Evolutionary conservation across 2,329 filamentous ascomycete species (phyloP).

Genomic region (Fusarium sororula): DNA sequence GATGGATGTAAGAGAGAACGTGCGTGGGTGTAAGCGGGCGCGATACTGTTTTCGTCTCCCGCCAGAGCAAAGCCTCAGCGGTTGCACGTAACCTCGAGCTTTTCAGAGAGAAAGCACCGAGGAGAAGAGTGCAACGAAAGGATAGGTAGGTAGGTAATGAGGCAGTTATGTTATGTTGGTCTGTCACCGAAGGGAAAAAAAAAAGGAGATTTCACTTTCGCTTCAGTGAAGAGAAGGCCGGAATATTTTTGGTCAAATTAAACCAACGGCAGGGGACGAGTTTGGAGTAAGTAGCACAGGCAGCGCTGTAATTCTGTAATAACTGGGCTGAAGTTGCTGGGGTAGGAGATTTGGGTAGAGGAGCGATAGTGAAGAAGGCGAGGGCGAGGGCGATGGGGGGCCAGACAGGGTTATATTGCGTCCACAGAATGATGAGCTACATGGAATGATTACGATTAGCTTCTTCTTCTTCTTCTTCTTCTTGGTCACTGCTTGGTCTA

Average conservation of each 20-base stretch:
- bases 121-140: background rate
- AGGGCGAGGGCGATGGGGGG: conserved; percentile 1
- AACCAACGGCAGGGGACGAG: conserved; percentile 20
- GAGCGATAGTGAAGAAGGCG: background rate
- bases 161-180: background rate
- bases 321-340: conserved; percentile 14
- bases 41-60: conserved; percentile 37
- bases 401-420: conserved; percentile 36
- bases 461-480: background rate
- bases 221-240: conserved; percentile 14
- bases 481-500: conserved; percentile 31
- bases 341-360: conserved; percentile 11
- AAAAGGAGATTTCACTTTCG: conserved; percentile 30
- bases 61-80: conserved; percentile 29
- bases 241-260: conserved; percentile 36
- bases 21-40: conserved; percentile 34
- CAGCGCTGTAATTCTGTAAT: background rate
- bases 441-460: conserved; percentile 26
- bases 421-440: conserved; percentile 26
- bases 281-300: background rate
- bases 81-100: conserved; percentile 15
- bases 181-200: background rate
- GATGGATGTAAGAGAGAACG: conserved; percentile 10
- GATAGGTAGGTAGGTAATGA: background rate
- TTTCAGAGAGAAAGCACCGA: background rate